Conservation (phyloP, 2,329 filamentous ascomycete species). For the Clonostachys chloroleuca region DNA sequence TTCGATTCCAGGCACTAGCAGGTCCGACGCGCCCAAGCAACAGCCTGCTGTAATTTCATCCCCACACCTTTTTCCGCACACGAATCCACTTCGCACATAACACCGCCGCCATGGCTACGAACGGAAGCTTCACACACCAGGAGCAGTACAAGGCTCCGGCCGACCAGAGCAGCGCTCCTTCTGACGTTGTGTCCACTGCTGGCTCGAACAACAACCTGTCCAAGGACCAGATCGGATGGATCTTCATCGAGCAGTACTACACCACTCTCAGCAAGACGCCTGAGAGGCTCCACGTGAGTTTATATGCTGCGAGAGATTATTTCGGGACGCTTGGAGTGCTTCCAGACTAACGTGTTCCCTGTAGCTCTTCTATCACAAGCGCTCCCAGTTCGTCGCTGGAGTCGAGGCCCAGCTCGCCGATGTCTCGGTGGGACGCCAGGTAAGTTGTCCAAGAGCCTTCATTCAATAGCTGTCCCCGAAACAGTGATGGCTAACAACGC, state of each 20-base stretch:
- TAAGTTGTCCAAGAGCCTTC: slow-evolving; percentile 25
- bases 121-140: slow-evolving; percentile 46
- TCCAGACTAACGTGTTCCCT: background rate
- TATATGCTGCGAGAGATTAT: background rate
- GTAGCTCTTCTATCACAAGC: slow-evolving; percentile 91
- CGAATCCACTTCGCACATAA: background rate
- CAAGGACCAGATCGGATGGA: slow-evolving; percentile 98
- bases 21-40: background rate
- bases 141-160: slow-evolving; percentile 31
- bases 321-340: background rate
- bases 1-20: too few species aligned
- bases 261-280: slow-evolving; percentile 92
- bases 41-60: background rate
- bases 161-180: slow-evolving; percentile 30
- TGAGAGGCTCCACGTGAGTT: slow-evolving; percentile 78
- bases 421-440: slow-evolving; percentile 83
- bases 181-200: slow-evolving; percentile 22
- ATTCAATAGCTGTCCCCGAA: slow-evolving; percentile 4
- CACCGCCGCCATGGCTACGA: slow-evolving; percentile 43
- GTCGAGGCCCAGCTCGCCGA: slow-evolving; percentile 84
- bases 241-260: slow-evolving; percentile 99
- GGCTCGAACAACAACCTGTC: slow-evolving; percentile 42
- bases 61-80: background rate
- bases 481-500: background rate
- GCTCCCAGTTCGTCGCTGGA: slow-evolving; percentile 91